Conservation (phyloP, 1,139 yeast species). For the Hansenula sp. region DNA sequence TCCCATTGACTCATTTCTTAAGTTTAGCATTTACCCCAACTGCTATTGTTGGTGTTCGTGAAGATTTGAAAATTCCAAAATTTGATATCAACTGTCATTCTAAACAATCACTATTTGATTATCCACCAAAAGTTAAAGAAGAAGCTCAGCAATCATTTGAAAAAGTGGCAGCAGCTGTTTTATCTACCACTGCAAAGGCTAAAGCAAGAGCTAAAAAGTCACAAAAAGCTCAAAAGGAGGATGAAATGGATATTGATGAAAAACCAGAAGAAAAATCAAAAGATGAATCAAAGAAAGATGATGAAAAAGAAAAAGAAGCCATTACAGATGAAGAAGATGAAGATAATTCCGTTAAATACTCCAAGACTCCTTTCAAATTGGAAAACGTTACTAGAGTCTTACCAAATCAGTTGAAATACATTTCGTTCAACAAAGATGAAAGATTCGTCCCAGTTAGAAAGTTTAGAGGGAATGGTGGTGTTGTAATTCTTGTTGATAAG, state of each 20-base stretch:
- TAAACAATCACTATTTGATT: constrained; percentile 75
- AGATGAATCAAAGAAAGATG: constrained; percentile 24
- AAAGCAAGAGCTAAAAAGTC: constrained; percentile 86
- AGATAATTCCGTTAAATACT: constrained; percentile 33
- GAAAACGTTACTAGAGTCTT: constrained; percentile 83
- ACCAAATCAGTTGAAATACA: constrained; percentile 85
- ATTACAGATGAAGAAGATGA: constrained; percentile 26
- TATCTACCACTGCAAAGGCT: constrained; percentile 90
- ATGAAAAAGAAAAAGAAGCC: constrained; percentile 24
- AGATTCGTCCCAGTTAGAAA: constrained; percentile 83
- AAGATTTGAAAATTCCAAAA: constrained; percentile 83
- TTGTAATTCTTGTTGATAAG: constrained; percentile 72
- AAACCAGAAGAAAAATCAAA: constrained; percentile 19
- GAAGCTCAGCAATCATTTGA: constrained; percentile 81
- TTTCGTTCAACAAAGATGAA: constrained; percentile 71
- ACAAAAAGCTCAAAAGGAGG: constrained; percentile 42
- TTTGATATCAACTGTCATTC: constrained; percentile 80
- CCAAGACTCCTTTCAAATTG: constrained; percentile 62
- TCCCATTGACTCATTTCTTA: constrained; percentile 91
- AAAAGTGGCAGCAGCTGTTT: constrained; percentile 87
- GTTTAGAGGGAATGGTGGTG: constrained; percentile 76
- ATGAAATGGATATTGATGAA: constrained; percentile 35
- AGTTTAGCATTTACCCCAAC: constrained; percentile 93
- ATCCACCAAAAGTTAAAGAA: constrained; percentile 87
- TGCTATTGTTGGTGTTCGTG: constrained; percentile 80